Base-by-base conservation (phyloP, 2,329 filamentous ascomycete species). In the Penicillium sp. region DNA sequence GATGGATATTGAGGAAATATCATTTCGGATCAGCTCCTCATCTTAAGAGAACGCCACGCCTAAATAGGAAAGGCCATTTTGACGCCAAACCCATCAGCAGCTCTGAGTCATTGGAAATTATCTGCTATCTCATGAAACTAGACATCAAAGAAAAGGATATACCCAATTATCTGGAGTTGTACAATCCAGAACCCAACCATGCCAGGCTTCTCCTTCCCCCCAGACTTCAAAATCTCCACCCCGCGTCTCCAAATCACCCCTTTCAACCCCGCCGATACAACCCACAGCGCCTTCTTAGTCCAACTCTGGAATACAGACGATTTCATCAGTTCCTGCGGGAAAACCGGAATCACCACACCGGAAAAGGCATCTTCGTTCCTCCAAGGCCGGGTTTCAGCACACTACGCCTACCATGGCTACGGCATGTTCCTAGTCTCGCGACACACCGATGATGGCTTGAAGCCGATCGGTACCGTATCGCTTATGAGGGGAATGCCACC, bases 261-360 rank as follows among this genome's bases (percentile, higher is more conserved):
- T 5, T 56, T 64, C 31, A 22, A 60, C 35, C 61, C 58, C 1
- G 37, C 22, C n/a, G 53, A 57, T 33, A 22, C 31, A 10, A 30
- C 19, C 12, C 63, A 65, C 43, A 55, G 57, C 41, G 26, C 38
- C 28, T 65, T 65, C 30, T 50, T 64, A 14, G 56, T 45, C 26
- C 28, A 57, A 14, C 35, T 64, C 16, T 65, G 60, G 61, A 63
- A 61, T 16, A 64, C 60, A 25, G 58, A 64, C 16, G 53, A 61
- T 14, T 63, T 59, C 25, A 45, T 61, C 56, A 46, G 40, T 5
- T 48, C 50, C 16, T 54, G 46, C 31, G 57, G 63, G 17, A 40
- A 40, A 9, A 63, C 62, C 3, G 43, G 45, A 25, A 44, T 61
- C 2, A 31, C 43, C 43, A 54, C 22, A 52, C 51, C 43, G 0